phyloP scores from a whole-genome alignment of 257 asterid species.

The Nyctanthes arbortristis region DNA sequence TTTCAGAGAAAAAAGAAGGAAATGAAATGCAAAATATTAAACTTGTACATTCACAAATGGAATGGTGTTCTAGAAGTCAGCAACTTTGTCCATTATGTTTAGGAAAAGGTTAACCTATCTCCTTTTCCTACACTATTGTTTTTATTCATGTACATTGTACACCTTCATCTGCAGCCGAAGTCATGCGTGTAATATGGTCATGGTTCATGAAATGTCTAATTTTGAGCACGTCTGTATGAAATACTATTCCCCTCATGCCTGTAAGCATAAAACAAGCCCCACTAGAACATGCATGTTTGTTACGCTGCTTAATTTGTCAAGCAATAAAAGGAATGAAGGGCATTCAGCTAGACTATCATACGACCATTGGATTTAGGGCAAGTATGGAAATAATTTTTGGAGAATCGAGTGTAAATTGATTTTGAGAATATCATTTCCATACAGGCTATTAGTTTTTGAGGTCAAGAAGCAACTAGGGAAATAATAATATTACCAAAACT shows the following conservation, averaged over 20 bases:
- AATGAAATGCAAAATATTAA: constrained; percentile 4
- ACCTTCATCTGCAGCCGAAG: constrained; percentile 12
- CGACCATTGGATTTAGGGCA: background rate
- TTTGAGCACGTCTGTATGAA: too few relatives aligned
- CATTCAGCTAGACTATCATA: constrained; percentile 3
- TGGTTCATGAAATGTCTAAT: background rate
- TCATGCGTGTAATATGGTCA: background rate
- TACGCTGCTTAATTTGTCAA: background rate
- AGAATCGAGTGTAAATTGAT: too few relatives aligned
- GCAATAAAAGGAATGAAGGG: background rate
- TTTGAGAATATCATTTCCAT: too few relatives aligned
- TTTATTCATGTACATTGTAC: background rate
- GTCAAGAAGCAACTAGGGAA: constrained; percentile 3
- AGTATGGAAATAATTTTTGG: too few relatives aligned
- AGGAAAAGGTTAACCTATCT: background rate
- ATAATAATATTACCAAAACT: background rate
- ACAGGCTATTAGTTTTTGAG: background rate
- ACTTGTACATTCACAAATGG: background rate
- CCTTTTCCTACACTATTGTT: constrained; percentile 2
- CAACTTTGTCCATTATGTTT: constrained; percentile 7
- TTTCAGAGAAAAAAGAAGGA: background rate
- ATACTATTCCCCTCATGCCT: too few relatives aligned
- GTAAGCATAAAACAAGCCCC: too few relatives aligned
- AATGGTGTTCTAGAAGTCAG: background rate
- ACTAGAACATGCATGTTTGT: too few relatives aligned